These are phyloP conservation scores for Agaricus subrufescens DNA, from an alignment of 768 basidiomycete genomes.

Conservation along the genomic window DNA sequence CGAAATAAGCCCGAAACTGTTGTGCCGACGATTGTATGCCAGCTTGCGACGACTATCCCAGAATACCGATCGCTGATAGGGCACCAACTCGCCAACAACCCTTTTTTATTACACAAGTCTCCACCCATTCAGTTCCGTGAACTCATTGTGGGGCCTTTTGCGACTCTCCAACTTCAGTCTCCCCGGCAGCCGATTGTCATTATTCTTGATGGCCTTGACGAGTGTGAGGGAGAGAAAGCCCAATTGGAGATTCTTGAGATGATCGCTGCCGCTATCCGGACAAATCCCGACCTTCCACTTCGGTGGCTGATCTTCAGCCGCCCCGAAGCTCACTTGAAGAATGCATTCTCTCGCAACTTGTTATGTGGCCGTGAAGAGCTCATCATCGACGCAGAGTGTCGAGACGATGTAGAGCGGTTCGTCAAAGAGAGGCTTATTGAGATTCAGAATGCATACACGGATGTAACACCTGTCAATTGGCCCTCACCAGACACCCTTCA, in stretches of 20 bases:
- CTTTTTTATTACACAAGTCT: not conserved
- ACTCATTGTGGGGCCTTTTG: not conserved
- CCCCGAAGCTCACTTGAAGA: not conserved
- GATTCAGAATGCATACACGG: not conserved
- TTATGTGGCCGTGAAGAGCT: not conserved
- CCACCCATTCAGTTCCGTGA: not conserved
- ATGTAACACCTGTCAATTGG: not conserved
- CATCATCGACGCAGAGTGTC: not conserved
- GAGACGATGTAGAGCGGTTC: not conserved
- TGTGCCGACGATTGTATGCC: not conserved
- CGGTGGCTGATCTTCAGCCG: not conserved
- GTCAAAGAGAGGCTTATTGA: not conserved
- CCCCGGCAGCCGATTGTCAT: not conserved
- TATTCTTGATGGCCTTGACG: not conserved
- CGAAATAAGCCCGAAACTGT: not conserved
- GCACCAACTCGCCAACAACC: not conserved
- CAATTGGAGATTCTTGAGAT: not conserved
- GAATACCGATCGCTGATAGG: not conserved
- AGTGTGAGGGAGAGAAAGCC: not conserved
- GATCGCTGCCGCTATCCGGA: not conserved
- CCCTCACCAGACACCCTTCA: not conserved
- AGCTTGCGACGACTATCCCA: not conserved
- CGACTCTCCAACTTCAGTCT: not conserved
- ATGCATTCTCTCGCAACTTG: not conserved
- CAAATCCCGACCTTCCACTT: not conserved